Conservation (phyloP, 2,329 filamentous ascomycete species). For the Fusarium multiceps region DNA sequence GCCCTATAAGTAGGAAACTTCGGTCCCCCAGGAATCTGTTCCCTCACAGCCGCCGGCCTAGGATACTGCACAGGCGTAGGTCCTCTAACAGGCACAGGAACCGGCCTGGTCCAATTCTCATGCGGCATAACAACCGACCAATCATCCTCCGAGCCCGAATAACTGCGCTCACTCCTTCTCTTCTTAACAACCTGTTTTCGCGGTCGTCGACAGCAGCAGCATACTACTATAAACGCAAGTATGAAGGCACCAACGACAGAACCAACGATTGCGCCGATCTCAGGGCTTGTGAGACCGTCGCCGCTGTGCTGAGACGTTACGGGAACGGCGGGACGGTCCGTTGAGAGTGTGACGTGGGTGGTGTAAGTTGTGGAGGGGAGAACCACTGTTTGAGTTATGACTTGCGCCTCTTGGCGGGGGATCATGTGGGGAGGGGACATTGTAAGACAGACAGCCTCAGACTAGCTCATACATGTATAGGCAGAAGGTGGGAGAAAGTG, state of each 20-base stretch:
- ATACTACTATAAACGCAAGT: slow-evolving; percentile 49
- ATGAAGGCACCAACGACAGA: slow-evolving; percentile 53
- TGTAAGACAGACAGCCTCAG: not conserved
- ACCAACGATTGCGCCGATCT: slow-evolving; percentile 57
- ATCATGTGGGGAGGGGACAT: slow-evolving; percentile 31
- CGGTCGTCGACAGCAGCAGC: slow-evolving; percentile 49
- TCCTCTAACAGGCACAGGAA: slow-evolving; percentile 4
- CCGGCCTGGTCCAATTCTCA: slow-evolving; percentile 22
- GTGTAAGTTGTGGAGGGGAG: slow-evolving; percentile 52
- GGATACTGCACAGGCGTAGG: slow-evolving; percentile 31
- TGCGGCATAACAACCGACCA: slow-evolving; percentile 15
- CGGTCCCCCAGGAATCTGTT: slow-evolving; percentile 50
- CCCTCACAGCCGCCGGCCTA: slow-evolving; percentile 34
- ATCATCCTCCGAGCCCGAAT: slow-evolving; percentile 27
- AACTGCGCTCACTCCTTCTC: slow-evolving; percentile 27
- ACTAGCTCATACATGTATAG: not conserved
- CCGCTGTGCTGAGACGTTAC: slow-evolving; percentile 27
- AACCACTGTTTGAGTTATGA: slow-evolving; percentile 54
- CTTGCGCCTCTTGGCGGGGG: slow-evolving; percentile 43
- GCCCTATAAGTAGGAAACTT: slow-evolving; percentile 51
- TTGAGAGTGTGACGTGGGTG: slow-evolving; percentile 49
- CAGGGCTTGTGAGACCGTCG: slow-evolving; percentile 48
- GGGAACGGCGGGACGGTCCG: slow-evolving; percentile 21
- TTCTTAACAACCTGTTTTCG: not conserved
- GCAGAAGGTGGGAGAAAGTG: slow-evolving; percentile 4